Evolutionary conservation across 192 early-diverging fungal species (phyloP).

Genomic region (Backusella morwellensis): DNA sequence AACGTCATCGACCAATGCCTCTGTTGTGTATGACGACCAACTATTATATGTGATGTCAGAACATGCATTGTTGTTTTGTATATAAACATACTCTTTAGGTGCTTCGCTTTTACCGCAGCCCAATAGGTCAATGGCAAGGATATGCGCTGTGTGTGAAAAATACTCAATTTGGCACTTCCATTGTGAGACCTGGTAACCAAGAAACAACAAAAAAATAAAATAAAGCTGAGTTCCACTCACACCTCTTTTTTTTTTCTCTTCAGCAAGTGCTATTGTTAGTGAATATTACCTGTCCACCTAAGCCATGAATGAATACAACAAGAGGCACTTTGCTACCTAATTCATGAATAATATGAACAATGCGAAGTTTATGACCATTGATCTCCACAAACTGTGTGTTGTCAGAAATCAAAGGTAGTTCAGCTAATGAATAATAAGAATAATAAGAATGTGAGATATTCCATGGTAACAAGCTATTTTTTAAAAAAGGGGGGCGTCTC

Average conservation of each 20-base stretch:
- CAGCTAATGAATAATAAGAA: slow-evolving; percentile 9
- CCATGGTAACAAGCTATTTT: neutral
- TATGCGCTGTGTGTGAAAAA: slow-evolving; percentile 48
- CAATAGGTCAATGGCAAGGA: slow-evolving; percentile 52
- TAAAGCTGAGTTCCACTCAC: neutral
- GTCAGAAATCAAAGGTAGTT: slow-evolving; percentile 31
- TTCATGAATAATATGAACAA: slow-evolving; percentile 54
- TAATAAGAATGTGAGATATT: neutral
- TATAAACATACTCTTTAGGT: slow-evolving; percentile 35
- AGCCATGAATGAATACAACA: slow-evolving; percentile 56
- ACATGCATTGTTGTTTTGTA: neutral
- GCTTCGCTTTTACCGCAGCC: slow-evolving; percentile 58
- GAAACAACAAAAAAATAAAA: slow-evolving; percentile 6
- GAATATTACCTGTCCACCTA: slow-evolving; percentile 55
- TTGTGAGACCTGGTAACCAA: slow-evolving; percentile 42
- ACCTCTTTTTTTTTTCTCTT: neutral
- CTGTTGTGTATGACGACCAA: slow-evolving; percentile 44
- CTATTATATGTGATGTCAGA: slow-evolving; percentile 23
- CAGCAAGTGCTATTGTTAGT: neutral
- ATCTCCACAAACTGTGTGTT: slow-evolving; percentile 48
- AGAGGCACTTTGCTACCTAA: slow-evolving; percentile 52
- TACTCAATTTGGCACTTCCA: slow-evolving; percentile 57
- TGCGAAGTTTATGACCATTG: slow-evolving; percentile 44
- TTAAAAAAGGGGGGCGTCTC: no score
- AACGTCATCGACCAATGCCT: slow-evolving; percentile 45